These are phyloP conservation scores for Phyllostachys edulis DNA, from an alignment of 176 grass and related monocot genomes.

Conservation along the genomic window DNA sequence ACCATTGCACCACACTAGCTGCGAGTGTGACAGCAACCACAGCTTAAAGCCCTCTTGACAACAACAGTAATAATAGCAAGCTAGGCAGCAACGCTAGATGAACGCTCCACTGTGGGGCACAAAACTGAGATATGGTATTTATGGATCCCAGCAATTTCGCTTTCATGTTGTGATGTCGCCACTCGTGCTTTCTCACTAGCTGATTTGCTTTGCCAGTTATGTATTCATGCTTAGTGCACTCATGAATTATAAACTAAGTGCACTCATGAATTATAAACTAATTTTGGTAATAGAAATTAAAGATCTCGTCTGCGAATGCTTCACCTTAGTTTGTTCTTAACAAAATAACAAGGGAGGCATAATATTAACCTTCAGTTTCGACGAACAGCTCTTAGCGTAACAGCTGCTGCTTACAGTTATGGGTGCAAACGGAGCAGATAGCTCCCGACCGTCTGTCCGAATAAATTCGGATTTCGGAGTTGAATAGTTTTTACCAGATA, in stretches of 20 bases:
- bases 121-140: not conserved
- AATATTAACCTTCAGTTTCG: too few species aligned
- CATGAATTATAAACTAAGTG: not conserved
- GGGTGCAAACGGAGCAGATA: too few species aligned
- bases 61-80: not conserved
- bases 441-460: too few species aligned
- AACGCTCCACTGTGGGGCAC: not conserved
- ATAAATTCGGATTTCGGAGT: too few species aligned
- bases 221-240: not conserved
- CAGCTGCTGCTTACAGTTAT: not conserved
- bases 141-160: slow-evolving; percentile 3
- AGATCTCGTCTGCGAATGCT: too few species aligned
- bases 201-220: not conserved
- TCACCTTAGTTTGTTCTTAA: too few species aligned
- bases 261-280: not conserved
- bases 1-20: not conserved
- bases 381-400: not conserved
- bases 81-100: not conserved
- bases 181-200: not conserved
- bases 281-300: not conserved
- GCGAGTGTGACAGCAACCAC: too few species aligned
- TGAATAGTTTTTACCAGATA: too few species aligned
- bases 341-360: too few species aligned
- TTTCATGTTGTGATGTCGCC: not conserved
- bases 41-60: not conserved